A percentile compares a stretch with the other conserved stretches of the same genome.
Conservation (phyloP, 2,329 filamentous ascomycete genomes). For the Basipetospora sp. region DNA sequence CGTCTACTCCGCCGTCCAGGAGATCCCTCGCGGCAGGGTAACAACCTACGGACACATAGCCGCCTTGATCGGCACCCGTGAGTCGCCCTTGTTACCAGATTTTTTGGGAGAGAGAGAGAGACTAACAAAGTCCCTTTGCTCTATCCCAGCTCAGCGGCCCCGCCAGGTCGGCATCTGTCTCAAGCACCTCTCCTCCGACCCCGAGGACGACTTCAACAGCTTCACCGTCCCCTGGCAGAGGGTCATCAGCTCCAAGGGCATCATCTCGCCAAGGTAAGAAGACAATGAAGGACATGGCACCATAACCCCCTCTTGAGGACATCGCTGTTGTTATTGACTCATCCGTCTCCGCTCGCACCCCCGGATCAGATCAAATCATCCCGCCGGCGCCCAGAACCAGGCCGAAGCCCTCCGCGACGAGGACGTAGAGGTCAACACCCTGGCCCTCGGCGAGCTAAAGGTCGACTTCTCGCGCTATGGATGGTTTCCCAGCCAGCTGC, state of each 20-base stretch:
- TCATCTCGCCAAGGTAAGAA: conserved; percentile 64
- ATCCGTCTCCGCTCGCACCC: no score
- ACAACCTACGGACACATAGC: conserved; percentile 80
- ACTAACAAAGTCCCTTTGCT: background rate
- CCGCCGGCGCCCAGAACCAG: conserved; percentile 31
- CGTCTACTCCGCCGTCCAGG: conserved; percentile 71
- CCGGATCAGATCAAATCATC: conserved; percentile 1
- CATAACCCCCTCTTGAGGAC: no score
- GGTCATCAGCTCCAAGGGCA: conserved; percentile 74
- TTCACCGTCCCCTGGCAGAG: conserved; percentile 86
- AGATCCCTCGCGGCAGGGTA: conserved; percentile 70
- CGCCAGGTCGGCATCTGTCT: conserved; percentile 83
- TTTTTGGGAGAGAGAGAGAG: no score
- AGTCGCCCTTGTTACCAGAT: conserved; percentile 15
- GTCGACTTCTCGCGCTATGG: conserved; percentile 38
- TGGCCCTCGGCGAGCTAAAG: conserved; percentile 34
- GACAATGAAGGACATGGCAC: no score
- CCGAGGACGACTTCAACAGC: conserved; percentile 46
- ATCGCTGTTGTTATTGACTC: no score
- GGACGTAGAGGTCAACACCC: conserved; percentile 34
- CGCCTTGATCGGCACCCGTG: conserved; percentile 56
- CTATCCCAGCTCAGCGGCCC: conserved; percentile 55
- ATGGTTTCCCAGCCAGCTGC: conserved; percentile 39
- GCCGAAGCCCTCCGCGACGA: conserved; percentile 35
- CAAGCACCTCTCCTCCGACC: conserved; percentile 59